Evolutionary conservation across 139 green algal genomes (phyloP).

Genomic region (Dunaliella primolecta): DNA sequence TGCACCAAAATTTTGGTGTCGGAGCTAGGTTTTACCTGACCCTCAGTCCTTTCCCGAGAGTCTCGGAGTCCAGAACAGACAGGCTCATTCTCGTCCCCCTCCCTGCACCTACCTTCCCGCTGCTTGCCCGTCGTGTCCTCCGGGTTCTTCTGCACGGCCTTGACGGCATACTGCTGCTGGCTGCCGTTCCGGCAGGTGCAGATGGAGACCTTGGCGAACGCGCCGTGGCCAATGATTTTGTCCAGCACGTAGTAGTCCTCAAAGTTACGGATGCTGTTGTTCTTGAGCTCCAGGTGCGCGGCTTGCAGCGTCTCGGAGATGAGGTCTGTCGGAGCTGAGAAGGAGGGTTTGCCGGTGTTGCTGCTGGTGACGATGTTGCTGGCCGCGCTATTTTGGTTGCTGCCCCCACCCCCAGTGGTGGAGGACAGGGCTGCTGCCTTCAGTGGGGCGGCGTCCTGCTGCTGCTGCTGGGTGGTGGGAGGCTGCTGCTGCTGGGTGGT

Average conservation of each 20-base stretch:
- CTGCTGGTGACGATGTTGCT: background rate
- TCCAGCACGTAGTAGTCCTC: slow-evolving; percentile 31
- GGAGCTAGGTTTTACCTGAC: too few relatives aligned
- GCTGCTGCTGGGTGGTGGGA: too few relatives aligned
- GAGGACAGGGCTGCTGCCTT: background rate
- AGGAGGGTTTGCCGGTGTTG: background rate
- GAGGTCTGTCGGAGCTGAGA: background rate
- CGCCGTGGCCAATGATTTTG: slow-evolving; percentile 52
- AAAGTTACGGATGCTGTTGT: slow-evolving; percentile 22
- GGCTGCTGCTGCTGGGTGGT: background rate
- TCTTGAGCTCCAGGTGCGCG: slow-evolving; percentile 39
- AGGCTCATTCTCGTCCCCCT: too few relatives aligned
- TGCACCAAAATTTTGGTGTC: too few relatives aligned
- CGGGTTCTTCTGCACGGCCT: slow-evolving; percentile 45
- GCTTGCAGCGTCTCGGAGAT: slow-evolving; percentile 32
- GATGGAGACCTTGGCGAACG: slow-evolving; percentile 50
- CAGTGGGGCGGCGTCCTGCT: background rate
- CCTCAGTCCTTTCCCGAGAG: too few relatives aligned
- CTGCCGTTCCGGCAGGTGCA: slow-evolving; percentile 7
- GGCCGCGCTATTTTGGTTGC: too few relatives aligned
- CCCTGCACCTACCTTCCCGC: slow-evolving; percentile 40
- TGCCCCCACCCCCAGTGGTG: too few relatives aligned
- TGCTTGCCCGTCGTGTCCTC: slow-evolving; percentile 47
- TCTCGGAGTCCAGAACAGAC: too few relatives aligned
- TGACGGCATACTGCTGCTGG: slow-evolving; percentile 41